Conservation (phyloP, 495 filamentous ascomycete genomes). For the Penicillium bovifimosum region DNA sequence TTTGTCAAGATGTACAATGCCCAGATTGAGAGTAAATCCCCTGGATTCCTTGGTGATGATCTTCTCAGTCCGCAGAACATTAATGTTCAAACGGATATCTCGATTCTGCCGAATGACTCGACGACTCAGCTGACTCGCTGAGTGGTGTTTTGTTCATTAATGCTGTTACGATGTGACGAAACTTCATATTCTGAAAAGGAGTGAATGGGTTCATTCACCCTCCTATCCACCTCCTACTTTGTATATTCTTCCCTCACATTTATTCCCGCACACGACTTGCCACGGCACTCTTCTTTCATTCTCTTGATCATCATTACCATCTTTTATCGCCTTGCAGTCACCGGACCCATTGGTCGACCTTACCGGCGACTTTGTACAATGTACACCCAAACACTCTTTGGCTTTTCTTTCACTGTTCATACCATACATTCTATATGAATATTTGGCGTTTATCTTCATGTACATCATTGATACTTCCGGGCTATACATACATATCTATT, state of each 20-base stretch:
- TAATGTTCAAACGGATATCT: constrained; percentile 28
- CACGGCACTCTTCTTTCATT: not conserved
- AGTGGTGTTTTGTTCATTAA: not conserved
- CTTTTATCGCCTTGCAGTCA: not conserved
- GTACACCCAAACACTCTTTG: not conserved
- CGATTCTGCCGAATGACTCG: constrained; percentile 17
- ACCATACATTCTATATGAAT: not conserved
- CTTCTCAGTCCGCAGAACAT: constrained; percentile 23
- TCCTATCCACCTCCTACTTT: not conserved
- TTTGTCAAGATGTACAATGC: constrained; percentile 28
- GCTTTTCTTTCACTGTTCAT: not conserved
- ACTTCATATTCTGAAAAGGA: not conserved
- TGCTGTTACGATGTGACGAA: constrained; percentile 20
- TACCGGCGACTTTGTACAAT: not conserved
- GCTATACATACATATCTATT: too few relatives aligned
- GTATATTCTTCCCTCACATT: not conserved
- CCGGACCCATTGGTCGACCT: not conserved
- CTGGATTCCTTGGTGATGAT: constrained; percentile 11
- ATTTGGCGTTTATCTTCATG: not conserved
- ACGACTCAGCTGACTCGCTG: not conserved
- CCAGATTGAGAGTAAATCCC: constrained; percentile 7
- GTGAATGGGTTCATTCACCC: not conserved
- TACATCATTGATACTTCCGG: too few relatives aligned
- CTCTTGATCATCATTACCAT: not conserved
- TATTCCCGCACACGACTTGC: not conserved